A percentile compares a stretch with the other conserved stretches of the same genome.
Conservation (phyloP, 768 basidiomycete genomes). For the Amanita polypyramis region DNA sequence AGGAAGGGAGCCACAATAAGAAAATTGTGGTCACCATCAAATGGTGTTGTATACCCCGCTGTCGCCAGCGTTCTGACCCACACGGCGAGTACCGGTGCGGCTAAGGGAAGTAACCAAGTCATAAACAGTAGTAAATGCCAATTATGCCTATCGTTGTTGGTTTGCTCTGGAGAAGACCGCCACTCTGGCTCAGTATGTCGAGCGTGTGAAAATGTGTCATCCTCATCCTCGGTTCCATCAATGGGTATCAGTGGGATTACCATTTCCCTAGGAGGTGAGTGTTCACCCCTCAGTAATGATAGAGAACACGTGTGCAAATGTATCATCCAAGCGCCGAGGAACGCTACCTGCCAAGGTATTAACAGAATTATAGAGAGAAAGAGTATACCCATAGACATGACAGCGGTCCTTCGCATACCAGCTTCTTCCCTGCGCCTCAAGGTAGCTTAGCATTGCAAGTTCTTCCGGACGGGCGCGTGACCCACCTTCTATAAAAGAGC, state of each 20-base stretch:
- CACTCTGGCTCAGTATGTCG: conserved; percentile 6
- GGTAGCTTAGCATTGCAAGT: neutral
- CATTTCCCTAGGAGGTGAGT: conserved; percentile 5
- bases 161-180: conserved; percentile 8
- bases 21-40: conserved; percentile 73
- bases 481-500: conserved; percentile 26
- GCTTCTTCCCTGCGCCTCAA: conserved; percentile 23
- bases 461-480: neutral
- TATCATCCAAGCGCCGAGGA: conserved; percentile 73
- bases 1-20: conserved; percentile 55
- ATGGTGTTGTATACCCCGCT: conserved; percentile 69
- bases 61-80: conserved; percentile 84
- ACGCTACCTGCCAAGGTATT: conserved; percentile 90
- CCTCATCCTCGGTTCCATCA: neutral
- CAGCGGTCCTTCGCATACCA: conserved; percentile 33
- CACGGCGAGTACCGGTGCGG: conserved; percentile 69
- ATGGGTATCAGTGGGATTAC: conserved; percentile 3
- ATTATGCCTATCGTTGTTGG: conserved; percentile 37
- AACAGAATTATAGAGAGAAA: conserved; percentile 59
- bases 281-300: conserved; percentile 16
- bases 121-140: conserved; percentile 62
- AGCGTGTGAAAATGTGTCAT: neutral
- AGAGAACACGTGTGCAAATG: conserved; percentile 59
- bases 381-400: conserved; percentile 51
- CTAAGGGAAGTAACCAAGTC: conserved; percentile 72